Evolutionary conservation across 352 stramenopile genomes (phyloP), one percentile per base, ranked within the genome.

Genomic region (Phytopythium chamaehyphon): DNA sequence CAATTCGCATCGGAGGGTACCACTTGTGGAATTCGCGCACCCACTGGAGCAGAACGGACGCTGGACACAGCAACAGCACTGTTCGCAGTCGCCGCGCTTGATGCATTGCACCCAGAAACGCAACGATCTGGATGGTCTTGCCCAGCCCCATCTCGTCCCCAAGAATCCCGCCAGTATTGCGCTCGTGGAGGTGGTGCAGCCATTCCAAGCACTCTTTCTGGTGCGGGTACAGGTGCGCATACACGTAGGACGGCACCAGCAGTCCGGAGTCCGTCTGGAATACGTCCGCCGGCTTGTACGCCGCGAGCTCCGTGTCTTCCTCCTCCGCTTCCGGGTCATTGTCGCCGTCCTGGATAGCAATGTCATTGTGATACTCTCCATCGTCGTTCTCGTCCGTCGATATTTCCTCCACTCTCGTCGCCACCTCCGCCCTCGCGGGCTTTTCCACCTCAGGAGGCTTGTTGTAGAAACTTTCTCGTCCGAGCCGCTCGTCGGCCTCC

Each of bases 111-210:
- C 83, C 86, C 9, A 96, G 55, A 59, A 93, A 95, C n/a, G 84
- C 69, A 15, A 80, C 74, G 26, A 96, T 77, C 54, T 98, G 94
- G 10, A 98, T 84, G 3, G 96, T 99, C 76, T 99, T 99, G n/a
- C 96, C 96, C 12, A 98, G 71, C 12, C 90, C 91, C 94, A 98
- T 98, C 43, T 98, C 92, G 62, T 98, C 94, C 11, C 88, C 93
- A 9, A 99, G 56, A 53, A 99, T 98, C 6, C 97, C 97, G n/a
- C 97, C 97, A 16, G 91, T 94, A 55, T 96, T 95, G 74, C 98
- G 87, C 63, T 88, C 78, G 68, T 99, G 93, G 15, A 99, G 78
- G 50, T 96, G 77, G 63, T 97, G 98, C 62, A 99, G 87, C 97
- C 97, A 99, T 52, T 96, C 72, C 19, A 99, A 67, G 55, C 93